phyloP scores from a whole-genome alignment of 768 basidiomycete genomes.

The Boletus reticuloceps region DNA sequence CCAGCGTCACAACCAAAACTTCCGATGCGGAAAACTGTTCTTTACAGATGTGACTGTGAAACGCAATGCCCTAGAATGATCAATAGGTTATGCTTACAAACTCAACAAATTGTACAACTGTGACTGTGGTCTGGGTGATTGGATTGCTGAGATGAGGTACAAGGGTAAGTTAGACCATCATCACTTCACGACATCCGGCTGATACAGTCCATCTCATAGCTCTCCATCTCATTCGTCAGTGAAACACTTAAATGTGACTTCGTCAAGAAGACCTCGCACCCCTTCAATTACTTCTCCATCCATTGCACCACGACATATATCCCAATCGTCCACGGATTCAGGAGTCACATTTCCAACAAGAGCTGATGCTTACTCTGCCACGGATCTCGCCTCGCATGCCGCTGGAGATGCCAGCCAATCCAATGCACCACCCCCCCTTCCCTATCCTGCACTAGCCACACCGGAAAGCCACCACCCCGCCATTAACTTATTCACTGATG shows the following conservation, averaged over 20 bases:
- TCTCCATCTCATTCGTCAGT: slow-evolving; percentile 19
- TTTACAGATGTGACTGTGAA: slow-evolving; percentile 60
- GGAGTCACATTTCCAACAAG: slow-evolving; percentile 79
- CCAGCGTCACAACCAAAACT: slow-evolving; percentile 25
- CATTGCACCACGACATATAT: slow-evolving; percentile 63
- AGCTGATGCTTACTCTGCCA: slow-evolving; percentile 74
- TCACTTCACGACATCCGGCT: background rate
- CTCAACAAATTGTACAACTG: slow-evolving; percentile 76
- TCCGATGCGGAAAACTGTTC: slow-evolving; percentile 43
- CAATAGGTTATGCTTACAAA: slow-evolving; percentile 71
- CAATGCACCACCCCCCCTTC: slow-evolving; percentile 58
- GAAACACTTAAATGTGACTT: slow-evolving; percentile 28
- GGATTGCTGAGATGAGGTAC: slow-evolving; percentile 57
- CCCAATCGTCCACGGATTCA: slow-evolving; percentile 68
- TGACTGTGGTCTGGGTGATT: slow-evolving; percentile 77
- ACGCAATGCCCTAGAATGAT: slow-evolving; percentile 63
- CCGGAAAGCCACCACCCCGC: too few relatives aligned
- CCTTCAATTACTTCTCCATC: slow-evolving; percentile 43
- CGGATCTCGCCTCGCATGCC: slow-evolving; percentile 58
- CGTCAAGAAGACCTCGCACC: slow-evolving; percentile 19
- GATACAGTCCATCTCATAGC: slow-evolving; percentile 9
- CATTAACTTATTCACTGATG: slow-evolving; percentile 37
- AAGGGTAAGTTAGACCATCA: slow-evolving; percentile 42
- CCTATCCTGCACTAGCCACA: slow-evolving; percentile 71
- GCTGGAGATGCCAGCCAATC: slow-evolving; percentile 49